Evolutionary conservation across 352 stramenopile species (phyloP), one percentile per base, ranked within the genome.

Genomic region (Globisporangium okanoganense): DNA sequence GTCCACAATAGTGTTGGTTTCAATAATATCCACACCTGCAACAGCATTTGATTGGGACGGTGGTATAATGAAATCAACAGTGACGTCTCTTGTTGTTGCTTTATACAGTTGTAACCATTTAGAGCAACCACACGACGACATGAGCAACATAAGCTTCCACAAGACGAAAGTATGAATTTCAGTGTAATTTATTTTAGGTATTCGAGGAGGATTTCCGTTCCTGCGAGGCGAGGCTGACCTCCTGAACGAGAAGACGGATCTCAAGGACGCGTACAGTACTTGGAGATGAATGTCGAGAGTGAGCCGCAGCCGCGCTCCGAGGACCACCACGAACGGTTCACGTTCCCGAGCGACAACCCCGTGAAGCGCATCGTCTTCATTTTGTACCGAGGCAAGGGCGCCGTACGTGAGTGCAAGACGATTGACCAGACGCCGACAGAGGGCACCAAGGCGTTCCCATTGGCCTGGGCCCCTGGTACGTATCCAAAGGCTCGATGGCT

Each of bases 331-430:
- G 52, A 69, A 38, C 83, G 78, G 56, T 94, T 95, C 58, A 96
- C 88, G 12, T 96, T 96, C 55, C 85, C 88, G 14, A 94, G 79
- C 56, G 87, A 96, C 60, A 77, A 82, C 29, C 88, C 88, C 8
- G 67, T 75, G 16, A 96, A 96, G 55, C 83, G 86, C n/a, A 96
- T 96, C 51, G 88, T 95, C 59, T 92, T 93, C 36, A 72, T 92
- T 16, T 49, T 95, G 31, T 91, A 77, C 50, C 80, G 85, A 14
- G 79, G 88, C 43, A 73, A 91, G 66, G 80, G 76, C 18, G 33
- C 56, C 1, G 80, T 92, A 5, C 77, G 84, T 36, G 65, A 88
- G 54, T 92, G 82, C 53, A 69, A 90, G 22, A 86, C 90, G 53
- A 72, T 96, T 48, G 88, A 81, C 4, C 82, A 94, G 58, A 71